These are phyloP conservation scores for Stylonectria norvegica DNA, from an alignment of 2,329 filamentous ascomycete genomes.

Conservation along the genomic window DNA sequence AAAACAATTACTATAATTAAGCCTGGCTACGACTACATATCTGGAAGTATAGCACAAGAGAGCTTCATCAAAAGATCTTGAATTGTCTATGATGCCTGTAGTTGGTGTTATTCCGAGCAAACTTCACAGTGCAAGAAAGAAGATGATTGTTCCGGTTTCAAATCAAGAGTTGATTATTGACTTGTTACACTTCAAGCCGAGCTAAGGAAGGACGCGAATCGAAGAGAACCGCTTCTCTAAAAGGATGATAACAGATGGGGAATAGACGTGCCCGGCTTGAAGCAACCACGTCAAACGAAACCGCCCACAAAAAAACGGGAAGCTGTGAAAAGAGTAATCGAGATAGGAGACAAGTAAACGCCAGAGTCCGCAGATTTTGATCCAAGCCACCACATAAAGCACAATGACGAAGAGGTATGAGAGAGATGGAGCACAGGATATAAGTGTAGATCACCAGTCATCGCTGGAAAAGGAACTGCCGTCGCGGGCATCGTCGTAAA, in stretches of 20 bases:
- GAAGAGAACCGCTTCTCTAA: slow-evolving; percentile 22
- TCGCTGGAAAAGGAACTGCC: slow-evolving; percentile 7
- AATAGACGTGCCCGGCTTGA: slow-evolving; percentile 23
- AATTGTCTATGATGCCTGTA: no score
- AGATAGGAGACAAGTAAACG: slow-evolving; percentile 25
- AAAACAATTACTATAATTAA: no score
- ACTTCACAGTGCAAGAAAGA: slow-evolving; percentile 3
- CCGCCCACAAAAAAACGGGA: slow-evolving; percentile 18
- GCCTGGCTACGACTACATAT: no score
- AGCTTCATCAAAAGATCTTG: no score
- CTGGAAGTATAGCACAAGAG: no score
- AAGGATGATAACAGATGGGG: slow-evolving; percentile 26
- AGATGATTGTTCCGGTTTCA: no score
- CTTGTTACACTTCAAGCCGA: slow-evolving; percentile 14
- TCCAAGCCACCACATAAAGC: slow-evolving; percentile 28
- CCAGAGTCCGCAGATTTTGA: slow-evolving; percentile 31
- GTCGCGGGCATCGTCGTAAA: slow-evolving; percentile 15
- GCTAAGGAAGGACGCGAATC: slow-evolving; percentile 23
- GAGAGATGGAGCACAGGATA: slow-evolving; percentile 13
- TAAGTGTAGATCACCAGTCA: slow-evolving; percentile 15
- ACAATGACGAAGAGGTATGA: slow-evolving; percentile 16
- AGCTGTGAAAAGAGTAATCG: slow-evolving; percentile 14
- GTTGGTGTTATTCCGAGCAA: no score
- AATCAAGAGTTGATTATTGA: slow-evolving; percentile 20
- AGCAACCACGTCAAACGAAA: slow-evolving; percentile 22